A percentile compares a stretch with the other conserved stretches of the same genome.
phyloP scores from a whole-genome alignment of 164 flowering plant genomes.

The Piper longum region DNA sequence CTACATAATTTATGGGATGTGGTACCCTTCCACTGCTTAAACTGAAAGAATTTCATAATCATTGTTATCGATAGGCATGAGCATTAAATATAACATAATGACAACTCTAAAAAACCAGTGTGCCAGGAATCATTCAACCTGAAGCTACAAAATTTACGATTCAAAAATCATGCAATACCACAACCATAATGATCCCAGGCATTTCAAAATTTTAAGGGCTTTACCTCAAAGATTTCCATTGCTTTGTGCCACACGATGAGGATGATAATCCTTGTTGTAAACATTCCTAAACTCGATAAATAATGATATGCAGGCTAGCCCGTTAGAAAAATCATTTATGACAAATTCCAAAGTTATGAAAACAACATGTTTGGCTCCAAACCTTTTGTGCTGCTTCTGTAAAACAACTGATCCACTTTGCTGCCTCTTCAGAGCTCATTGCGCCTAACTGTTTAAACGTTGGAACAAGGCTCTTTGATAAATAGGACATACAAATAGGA shows the following conservation, averaged over 20 bases:
- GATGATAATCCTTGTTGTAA: constrained; percentile 18
- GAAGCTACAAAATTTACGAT: neutral
- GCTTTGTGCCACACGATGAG: constrained; percentile 24
- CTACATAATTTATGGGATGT: constrained; percentile 20
- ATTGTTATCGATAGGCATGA: neutral
- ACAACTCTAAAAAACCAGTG: neutral
- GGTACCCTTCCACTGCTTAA: constrained; percentile 25
- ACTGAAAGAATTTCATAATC: constrained; percentile 18
- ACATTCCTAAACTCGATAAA: constrained; percentile 24
- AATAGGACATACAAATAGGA: neutral
- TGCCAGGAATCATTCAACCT: neutral
- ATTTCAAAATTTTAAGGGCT: neutral
- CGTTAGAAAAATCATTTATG: neutral
- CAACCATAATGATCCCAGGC: neutral
- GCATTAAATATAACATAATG: neutral
- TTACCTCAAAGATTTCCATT: constrained; percentile 58
- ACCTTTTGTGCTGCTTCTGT: constrained; percentile 68
- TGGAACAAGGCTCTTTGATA: constrained; percentile 5
- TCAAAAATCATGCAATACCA: neutral
- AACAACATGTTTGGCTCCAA: neutral
- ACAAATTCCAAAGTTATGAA: neutral
- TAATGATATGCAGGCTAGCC: neutral
- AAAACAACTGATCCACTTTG: constrained; percentile 64
- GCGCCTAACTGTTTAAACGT: constrained; percentile 55
- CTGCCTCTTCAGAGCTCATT: constrained; percentile 83